Evolutionary conservation across 768 basidiomycete species (phyloP).

Genomic region (Chalciporus pseudorubinellus): DNA sequence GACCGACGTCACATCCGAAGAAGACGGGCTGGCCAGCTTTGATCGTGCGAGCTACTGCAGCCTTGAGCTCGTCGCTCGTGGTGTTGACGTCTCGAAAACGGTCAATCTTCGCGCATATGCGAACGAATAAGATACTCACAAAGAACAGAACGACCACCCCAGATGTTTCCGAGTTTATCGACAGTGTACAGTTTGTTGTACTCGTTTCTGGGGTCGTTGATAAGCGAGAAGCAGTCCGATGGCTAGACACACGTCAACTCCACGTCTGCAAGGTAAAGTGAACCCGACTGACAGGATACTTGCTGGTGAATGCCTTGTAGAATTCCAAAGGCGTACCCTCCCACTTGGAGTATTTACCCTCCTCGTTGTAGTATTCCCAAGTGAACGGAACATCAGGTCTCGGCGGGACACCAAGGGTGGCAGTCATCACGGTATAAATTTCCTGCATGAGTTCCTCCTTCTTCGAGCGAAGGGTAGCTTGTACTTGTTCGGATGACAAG

Average conservation of each 20-base stretch:
- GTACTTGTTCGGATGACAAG: conserved; percentile 46
- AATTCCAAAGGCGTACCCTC: conserved; percentile 81
- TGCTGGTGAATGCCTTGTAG: conserved; percentile 61
- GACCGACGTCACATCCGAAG: conserved; percentile 96
- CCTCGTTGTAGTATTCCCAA: conserved; percentile 87
- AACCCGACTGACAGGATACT: conserved; percentile 46
- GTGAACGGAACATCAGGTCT: conserved; percentile 65
- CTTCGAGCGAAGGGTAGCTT: conserved; percentile 64
- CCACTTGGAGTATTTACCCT: conserved; percentile 73
- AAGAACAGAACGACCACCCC: conserved; percentile 79
- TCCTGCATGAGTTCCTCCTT: conserved; percentile 86
- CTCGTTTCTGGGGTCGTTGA: conserved; percentile 90
- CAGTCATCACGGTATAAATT: conserved; percentile 78
- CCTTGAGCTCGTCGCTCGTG: conserved; percentile 76
- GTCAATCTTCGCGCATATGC: background rate
- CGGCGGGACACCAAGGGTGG: conserved; percentile 86
- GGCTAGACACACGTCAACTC: conserved; percentile 39
- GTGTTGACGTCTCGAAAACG: conserved; percentile 78
- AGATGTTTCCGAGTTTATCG: conserved; percentile 89
- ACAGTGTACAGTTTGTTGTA: conserved; percentile 87
- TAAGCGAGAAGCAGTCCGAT: conserved; percentile 82
- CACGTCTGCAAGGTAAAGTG: background rate
- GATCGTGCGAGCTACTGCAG: conserved; percentile 77
- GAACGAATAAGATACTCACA: conserved; percentile 48
- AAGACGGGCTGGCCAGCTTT: conserved; percentile 89